phyloP scores from a whole-genome alignment of 2,329 filamentous ascomycete species.

The Aaosphaeria pasadenensis region DNA sequence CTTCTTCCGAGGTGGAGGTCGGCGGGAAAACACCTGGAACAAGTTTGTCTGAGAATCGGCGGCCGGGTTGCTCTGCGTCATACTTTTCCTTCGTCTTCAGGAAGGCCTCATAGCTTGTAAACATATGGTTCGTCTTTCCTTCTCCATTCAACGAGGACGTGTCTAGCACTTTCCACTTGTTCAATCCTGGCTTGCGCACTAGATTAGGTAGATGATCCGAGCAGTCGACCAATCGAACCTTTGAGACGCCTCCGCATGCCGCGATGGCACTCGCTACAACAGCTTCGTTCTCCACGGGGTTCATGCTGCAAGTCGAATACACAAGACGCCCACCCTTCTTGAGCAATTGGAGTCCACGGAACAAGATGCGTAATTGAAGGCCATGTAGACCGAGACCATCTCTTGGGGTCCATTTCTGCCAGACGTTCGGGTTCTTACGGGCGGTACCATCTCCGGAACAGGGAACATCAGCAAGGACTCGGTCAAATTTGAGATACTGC shows the following conservation, averaged over 20 bases:
- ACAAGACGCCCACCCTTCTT: slow-evolving; percentile 93
- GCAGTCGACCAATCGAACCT: slow-evolving; percentile 83
- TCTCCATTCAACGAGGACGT: slow-evolving; percentile 22
- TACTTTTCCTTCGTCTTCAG: slow-evolving; percentile 63
- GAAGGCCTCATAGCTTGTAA: slow-evolving; percentile 80
- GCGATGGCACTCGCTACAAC: slow-evolving; percentile 86
- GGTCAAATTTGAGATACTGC: slow-evolving; percentile 91
- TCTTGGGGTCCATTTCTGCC: slow-evolving; percentile 90
- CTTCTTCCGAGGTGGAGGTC: slow-evolving; percentile 51
- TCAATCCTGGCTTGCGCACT: slow-evolving; percentile 73
- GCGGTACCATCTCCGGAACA: slow-evolving; percentile 94
- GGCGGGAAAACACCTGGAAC: slow-evolving; percentile 82
- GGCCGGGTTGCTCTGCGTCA: slow-evolving; percentile 58
- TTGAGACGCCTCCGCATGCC: slow-evolving; percentile 77
- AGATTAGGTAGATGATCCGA: slow-evolving; percentile 72
- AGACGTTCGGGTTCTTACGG: slow-evolving; percentile 89
- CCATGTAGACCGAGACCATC: slow-evolving; percentile 84
- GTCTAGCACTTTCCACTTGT: slow-evolving; percentile 79
- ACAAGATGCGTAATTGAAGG: slow-evolving; percentile 85
- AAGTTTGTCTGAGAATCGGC: slow-evolving; percentile 49
- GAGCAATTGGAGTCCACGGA: slow-evolving; percentile 90
- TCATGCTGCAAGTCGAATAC: slow-evolving; percentile 98
- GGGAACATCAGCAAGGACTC: slow-evolving; percentile 92
- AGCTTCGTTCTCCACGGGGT: slow-evolving; percentile 95
- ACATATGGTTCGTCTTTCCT: slow-evolving; percentile 76